Percentiles rank a stretch among this genome's conserved stretches.
phyloP scores from a whole-genome alignment of 2,329 filamentous ascomycete genomes.

The Neofusicoccum umdonicola region DNA sequence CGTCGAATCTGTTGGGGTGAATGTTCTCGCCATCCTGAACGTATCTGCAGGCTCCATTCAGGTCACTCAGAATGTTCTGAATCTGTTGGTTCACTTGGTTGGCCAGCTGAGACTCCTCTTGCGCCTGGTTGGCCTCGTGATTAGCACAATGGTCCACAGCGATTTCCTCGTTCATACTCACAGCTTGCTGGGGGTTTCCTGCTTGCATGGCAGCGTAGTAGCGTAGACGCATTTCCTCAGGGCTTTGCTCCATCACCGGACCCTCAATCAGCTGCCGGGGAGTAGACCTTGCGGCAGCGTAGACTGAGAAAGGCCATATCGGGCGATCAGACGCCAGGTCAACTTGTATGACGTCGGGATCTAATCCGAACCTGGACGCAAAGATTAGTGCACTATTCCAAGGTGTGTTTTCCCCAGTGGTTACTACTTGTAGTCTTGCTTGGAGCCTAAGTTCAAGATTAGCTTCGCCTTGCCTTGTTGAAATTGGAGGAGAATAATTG shows the following conservation, averaged over 20 bases:
- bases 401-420: too few relatives aligned
- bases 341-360: conserved; percentile 30
- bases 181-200: conserved; percentile 58
- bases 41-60: conserved; percentile 60
- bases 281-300: conserved; percentile 73
- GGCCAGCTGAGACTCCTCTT: conserved; percentile 18
- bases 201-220: conserved; percentile 65
- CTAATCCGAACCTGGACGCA: not conserved
- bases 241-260: conserved; percentile 74
- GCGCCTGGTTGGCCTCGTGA: not conserved
- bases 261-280: conserved; percentile 85
- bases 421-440: conserved; percentile 6
- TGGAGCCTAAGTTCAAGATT: conserved; percentile 11
- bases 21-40: conserved; percentile 35
- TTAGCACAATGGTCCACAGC: not conserved
- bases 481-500: not conserved
- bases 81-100: conserved; percentile 57
- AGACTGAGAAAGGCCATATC: conserved; percentile 82
- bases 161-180: conserved; percentile 33
- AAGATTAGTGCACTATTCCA: too few relatives aligned
- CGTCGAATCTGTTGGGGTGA: conserved; percentile 28
- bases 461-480: not conserved
- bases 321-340: conserved; percentile 73
- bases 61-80: conserved; percentile 64
- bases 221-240: conserved; percentile 76